A percentile compares a stretch with the other conserved stretches of the same genome.
phyloP scores from a whole-genome alignment of 768 basidiomycete species.

The Crassisporium funariophilum region DNA sequence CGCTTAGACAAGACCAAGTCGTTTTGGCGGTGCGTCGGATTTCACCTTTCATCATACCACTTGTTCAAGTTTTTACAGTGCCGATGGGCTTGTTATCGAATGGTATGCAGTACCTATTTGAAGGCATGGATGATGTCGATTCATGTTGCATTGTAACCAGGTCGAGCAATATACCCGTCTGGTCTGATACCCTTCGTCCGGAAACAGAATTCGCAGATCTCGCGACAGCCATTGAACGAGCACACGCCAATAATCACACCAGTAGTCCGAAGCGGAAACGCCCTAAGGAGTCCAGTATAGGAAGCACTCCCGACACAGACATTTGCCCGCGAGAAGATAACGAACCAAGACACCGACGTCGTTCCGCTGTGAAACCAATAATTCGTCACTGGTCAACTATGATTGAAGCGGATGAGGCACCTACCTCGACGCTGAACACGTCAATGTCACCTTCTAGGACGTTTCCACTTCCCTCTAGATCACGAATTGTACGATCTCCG shows the following conservation, averaged over 20 bases:
- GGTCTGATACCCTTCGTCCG: slow-evolving; percentile 32
- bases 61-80: slow-evolving; percentile 18
- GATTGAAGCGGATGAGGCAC: too few species aligned
- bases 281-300: background rate
- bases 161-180: slow-evolving; percentile 32
- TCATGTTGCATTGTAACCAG: slow-evolving; percentile 6
- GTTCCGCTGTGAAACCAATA: background rate
- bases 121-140: background rate
- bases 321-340: background rate
- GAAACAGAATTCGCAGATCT: slow-evolving; percentile 17
- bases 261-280: slow-evolving; percentile 2
- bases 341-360: background rate
- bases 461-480: too few species aligned
- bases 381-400: background rate
- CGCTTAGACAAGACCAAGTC: slow-evolving; percentile 28
- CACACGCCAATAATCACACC: slow-evolving; percentile 6
- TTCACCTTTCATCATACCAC: background rate
- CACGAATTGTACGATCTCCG: too few species aligned
- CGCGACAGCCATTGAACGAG: slow-evolving; percentile 15
- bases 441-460: too few species aligned
- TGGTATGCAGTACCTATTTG: slow-evolving; percentile 24
- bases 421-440: too few species aligned
- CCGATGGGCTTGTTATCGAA: slow-evolving; percentile 39
- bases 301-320: background rate
- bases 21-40: slow-evolving; percentile 21